Percentiles rank a stretch among this genome's conserved stretches.
Conservation (phyloP, 805 yeast species). For the Ogataea henricii region DNA sequence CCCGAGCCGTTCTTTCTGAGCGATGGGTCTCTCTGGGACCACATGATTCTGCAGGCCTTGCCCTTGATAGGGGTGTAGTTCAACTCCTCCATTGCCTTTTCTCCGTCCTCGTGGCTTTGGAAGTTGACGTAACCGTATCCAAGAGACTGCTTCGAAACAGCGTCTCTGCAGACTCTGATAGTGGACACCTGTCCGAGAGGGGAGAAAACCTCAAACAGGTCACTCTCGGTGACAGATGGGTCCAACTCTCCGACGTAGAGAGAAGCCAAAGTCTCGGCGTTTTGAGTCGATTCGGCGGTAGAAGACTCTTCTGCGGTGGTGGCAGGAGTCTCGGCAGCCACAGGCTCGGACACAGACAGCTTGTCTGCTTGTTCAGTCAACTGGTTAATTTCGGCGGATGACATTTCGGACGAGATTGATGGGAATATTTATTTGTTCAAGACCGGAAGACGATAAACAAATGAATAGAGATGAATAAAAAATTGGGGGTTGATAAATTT, state of each 20-base stretch:
- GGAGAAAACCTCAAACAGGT: constrained; percentile 90
- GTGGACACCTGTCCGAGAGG: constrained; percentile 94
- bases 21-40: constrained; percentile 99
- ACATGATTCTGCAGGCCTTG: constrained; percentile 97
- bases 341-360: constrained; percentile 34
- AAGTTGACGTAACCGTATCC: constrained; percentile 99
- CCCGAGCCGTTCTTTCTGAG: constrained; percentile 93
- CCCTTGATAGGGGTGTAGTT: constrained; percentile 94
- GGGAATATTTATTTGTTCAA: neutral
- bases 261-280: constrained; percentile 71
- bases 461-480: constrained; percentile 16
- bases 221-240: constrained; percentile 89
- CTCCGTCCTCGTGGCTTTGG: constrained; percentile 87
- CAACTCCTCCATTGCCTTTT: constrained; percentile 90
- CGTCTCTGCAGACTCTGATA: constrained; percentile 98
- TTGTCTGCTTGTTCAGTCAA: constrained; percentile 38
- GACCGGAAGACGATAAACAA: constrained; percentile 6
- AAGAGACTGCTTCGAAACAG: constrained; percentile 92
- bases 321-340: constrained; percentile 33
- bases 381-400: constrained; percentile 38
- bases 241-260: constrained; percentile 97
- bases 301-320: constrained; percentile 37
- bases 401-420: constrained; percentile 24
- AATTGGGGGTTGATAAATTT: constrained; percentile 11
- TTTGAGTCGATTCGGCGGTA: constrained; percentile 38